Base-by-base conservation (phyloP, 1,284 basidiomycete species). In the Ustilago cynodontis region DNA sequence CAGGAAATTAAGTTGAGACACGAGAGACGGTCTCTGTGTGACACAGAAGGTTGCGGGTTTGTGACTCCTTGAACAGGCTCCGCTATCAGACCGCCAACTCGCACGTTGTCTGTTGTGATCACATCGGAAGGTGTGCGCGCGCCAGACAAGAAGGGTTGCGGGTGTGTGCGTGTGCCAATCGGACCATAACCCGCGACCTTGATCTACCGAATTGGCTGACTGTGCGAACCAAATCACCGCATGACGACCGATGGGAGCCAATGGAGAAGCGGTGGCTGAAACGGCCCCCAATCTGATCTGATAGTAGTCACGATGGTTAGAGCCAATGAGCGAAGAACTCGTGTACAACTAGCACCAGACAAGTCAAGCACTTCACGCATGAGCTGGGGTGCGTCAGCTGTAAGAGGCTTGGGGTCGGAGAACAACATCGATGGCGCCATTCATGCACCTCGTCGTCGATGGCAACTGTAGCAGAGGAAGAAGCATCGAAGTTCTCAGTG, bases 361-460 rank as follows among this genome's bases (percentile, higher is more conserved):
- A 49, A n/a, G 47, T 24, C 24, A n/a, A 26, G 22, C 26, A 8
- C 22, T 26, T 39, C 52, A 54, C 39, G 52, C 52, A 54, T 35
- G 31, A 13, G 24, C 47, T 37, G 29, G 33, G 39, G 33, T 22
- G 33, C 31, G 52, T 37, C 33, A 54, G 52, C 35, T 37, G 52
- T 24, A 22, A 5, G 31, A 37, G 31, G 31, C 20, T 37, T 24
- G 8, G 6, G 9, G 31, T 37, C 52, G 33, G 52, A 33, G 50
- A 52, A 31, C 50, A 26, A 52, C 31, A 20, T 52, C n/a, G 50
- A 52, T 52, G 26, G n/a, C 35, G 39, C 52, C 33, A 24, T 54
- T 54, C 33, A 39, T 54, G 52, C 33, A 18, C 31, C n/a, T 28
- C 11, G 14, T 49, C 41, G 41, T 49, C 47, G 47, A 6, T 49